A percentile compares a stretch with the other conserved stretches of the same genome.
phyloP scores from a whole-genome alignment of 371 early-diverging fungal genomes.

The Mucor lusitanicus region DNA sequence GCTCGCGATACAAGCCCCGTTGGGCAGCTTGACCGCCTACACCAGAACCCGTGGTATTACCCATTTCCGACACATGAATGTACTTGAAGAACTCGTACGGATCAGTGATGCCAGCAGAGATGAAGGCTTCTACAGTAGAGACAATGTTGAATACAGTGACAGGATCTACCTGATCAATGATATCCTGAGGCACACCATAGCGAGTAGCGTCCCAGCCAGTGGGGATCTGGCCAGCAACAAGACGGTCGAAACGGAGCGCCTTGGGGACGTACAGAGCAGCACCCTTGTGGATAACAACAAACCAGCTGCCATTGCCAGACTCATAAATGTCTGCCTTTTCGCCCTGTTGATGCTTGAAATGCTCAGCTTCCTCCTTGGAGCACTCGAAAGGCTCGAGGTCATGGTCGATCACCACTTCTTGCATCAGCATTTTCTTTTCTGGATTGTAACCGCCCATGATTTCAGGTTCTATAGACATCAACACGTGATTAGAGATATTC shows the following conservation, averaged over 20 bases:
- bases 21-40: slow-evolving; percentile 86
- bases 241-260: slow-evolving; percentile 91
- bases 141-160: slow-evolving; percentile 89
- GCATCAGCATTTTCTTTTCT: slow-evolving; percentile 83
- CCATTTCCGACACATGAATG: slow-evolving; percentile 94
- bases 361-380: slow-evolving; percentile 89
- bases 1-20: slow-evolving; percentile 77
- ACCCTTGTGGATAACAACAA: slow-evolving; percentile 84
- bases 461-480: slow-evolving; percentile 66
- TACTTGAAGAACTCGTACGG: slow-evolving; percentile 98
- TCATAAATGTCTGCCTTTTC: slow-evolving; percentile 85
- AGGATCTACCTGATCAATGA: slow-evolving; percentile 88
- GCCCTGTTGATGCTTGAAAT: slow-evolving; percentile 88
- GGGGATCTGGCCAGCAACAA: slow-evolving; percentile 95
- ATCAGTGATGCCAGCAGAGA: slow-evolving; percentile 92
- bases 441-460: slow-evolving; percentile 94
- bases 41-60: slow-evolving; percentile 88
- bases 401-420: slow-evolving; percentile 91
- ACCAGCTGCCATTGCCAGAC: slow-evolving; percentile 68
- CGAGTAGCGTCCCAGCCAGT: slow-evolving; percentile 94
- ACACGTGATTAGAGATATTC: neutral
- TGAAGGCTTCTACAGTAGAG: slow-evolving; percentile 92
- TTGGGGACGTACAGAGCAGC: slow-evolving; percentile 91
- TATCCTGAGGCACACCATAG: slow-evolving; percentile 93
- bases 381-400: slow-evolving; percentile 92